Evolutionary conservation across 371 early-diverging fungal genomes (phyloP), one percentile per base, ranked within the genome.

Genomic region (Mucor piriformis): DNA sequence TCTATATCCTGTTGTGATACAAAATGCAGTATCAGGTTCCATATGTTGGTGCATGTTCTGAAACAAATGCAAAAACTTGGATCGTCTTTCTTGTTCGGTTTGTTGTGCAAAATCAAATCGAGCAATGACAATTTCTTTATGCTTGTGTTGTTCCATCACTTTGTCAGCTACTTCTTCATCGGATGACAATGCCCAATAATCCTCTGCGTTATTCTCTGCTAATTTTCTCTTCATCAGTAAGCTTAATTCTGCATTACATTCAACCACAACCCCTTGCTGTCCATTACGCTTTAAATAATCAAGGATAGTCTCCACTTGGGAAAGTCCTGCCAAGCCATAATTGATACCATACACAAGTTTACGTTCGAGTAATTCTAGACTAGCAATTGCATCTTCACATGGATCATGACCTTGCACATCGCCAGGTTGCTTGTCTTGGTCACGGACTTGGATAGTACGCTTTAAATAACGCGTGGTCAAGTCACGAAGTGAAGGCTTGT

Each of bases 321-420:
- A 64, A 16, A 62, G 40, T n/a, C 61, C 59, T 10, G 69, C 38
- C 10, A 56, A 43, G 1, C 75, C 75, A 52, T 66, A 74, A 6
- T 67, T 34, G 11, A 59, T 38, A 33, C 75, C 72, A 32, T 80
- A 74, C 18, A 64, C 54, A 25, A 86, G 47, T 38, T 82, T 87
- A 12, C 73, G 66, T 58, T 83, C 74, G 7, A 86, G 61, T 2
- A 92, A 54, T 37, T 91, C 88, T 57, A 92, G 63, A 57, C 84
- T 82, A 8, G 91, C 78, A 49, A 73, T 57, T 6, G 91, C 88
- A 72, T 92, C 92, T 65, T 90, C 90, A 32, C 73, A 66, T 42
- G 86, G 80, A 62, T 90, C 89, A 69, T 92, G 92, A 6, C 88
- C 89, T 33, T 61, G 38, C 4, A 46, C 52, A n/a, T 59, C 54